These are phyloP conservation scores for Vitis labrusca DNA, from an alignment of 164 flowering plant genomes.

Conservation along the genomic window DNA sequence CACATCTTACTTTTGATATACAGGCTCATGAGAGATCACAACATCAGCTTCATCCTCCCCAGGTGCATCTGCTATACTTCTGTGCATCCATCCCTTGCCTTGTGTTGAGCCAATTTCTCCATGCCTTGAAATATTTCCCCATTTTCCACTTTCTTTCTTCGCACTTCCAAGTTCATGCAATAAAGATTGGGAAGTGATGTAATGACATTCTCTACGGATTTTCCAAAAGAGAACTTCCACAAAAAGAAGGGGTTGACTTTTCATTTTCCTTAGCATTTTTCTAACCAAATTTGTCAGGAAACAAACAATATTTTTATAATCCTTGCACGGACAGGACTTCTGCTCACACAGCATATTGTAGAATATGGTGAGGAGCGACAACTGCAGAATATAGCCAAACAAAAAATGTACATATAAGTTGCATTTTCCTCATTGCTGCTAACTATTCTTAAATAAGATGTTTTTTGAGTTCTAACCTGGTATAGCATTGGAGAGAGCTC, in stretches of 20 bases:
- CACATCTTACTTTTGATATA: conserved; percentile 43
- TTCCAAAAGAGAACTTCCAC: conserved; percentile 92
- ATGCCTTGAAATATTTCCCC: conserved; percentile 32
- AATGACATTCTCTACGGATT: conserved; percentile 78
- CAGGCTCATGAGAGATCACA: conserved; percentile 30
- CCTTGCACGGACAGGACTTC: conserved; percentile 60
- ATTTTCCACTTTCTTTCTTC: conserved; percentile 38
- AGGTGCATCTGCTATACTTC: conserved; percentile 82
- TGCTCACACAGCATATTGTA: conserved; percentile 78
- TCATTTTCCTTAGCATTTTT: conserved; percentile 80
- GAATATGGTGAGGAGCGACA: conserved; percentile 75
- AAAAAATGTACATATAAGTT: not conserved
- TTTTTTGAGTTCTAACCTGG: conserved; percentile 53
- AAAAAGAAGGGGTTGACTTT: conserved; percentile 83
- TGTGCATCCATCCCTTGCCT: conserved; percentile 31
- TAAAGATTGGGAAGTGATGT: conserved; percentile 67
- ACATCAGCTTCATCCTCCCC: conserved; percentile 96
- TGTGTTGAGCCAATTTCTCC: conserved; percentile 40
- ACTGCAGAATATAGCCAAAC: conserved; percentile 47
- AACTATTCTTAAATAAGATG: conserved; percentile 6
- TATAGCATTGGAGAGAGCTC: conserved; percentile 91
- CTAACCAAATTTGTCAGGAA: conserved; percentile 70
- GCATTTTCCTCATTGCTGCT: not conserved
- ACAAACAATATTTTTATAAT: conserved; percentile 59
- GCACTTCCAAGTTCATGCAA: conserved; percentile 55